A percentile compares a stretch with the other conserved stretches of the same genome.
Evolutionary conservation across 2,329 filamentous ascomycete genomes (phyloP).

Genomic region (Trichoderma sp.): DNA sequence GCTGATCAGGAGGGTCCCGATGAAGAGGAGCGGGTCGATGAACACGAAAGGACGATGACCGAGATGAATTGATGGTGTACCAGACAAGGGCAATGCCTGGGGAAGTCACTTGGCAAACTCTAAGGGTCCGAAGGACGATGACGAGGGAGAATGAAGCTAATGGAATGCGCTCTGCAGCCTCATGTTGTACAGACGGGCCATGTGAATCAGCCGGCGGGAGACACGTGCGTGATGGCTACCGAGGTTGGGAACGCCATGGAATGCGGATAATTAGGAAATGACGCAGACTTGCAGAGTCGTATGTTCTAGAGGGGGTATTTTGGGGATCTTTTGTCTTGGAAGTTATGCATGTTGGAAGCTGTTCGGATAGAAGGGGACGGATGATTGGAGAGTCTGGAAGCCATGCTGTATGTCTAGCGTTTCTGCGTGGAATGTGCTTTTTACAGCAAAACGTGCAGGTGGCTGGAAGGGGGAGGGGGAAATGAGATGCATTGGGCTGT

Average conservation of each 20-base stretch:
- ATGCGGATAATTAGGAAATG: not conserved
- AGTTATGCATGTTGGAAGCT: not conserved
- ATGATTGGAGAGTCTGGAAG: not conserved
- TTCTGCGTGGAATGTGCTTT: not conserved
- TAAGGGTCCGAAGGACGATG: not conserved
- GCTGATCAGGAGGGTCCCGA: not conserved
- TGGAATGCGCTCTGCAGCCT: not conserved
- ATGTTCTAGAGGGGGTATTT: not conserved
- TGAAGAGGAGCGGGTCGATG: not conserved
- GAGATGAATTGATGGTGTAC: not conserved
- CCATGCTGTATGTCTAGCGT: not conserved
- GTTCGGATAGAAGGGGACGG: not conserved
- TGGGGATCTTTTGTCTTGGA: not conserved
- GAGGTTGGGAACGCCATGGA: not conserved
- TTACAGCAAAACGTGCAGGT: not conserved
- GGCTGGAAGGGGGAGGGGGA: not conserved
- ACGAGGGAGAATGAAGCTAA: not conserved
- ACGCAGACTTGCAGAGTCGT: not conserved
- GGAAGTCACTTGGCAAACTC: not conserved
- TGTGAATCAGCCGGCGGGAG: not conserved
- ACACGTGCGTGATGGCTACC: not conserved
- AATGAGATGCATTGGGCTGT: not conserved
- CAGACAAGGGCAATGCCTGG: not conserved
- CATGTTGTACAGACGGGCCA: not conserved
- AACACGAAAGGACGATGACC: not conserved